Percentiles rank a stretch among this genome's conserved stretches.
phyloP scores from a whole-genome alignment of 164 flowering plant genomes.

The Euptelea pleiosperma region DNA sequence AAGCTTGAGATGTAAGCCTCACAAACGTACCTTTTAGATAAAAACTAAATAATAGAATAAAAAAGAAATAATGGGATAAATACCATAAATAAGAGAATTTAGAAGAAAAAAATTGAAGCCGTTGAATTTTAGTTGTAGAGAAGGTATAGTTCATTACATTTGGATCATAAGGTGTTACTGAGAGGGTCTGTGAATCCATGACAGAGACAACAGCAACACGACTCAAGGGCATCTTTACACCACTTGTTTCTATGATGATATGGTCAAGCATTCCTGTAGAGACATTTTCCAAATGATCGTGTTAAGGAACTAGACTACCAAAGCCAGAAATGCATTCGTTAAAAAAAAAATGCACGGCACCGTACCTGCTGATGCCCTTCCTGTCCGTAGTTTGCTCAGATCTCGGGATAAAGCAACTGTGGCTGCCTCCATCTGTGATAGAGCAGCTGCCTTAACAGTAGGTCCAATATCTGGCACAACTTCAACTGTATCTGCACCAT shows the following conservation, averaged over 20 bases:
- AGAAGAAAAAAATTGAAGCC: no score
- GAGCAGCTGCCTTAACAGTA: slow-evolving; percentile 51
- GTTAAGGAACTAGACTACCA: background rate
- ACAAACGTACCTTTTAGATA: no score
- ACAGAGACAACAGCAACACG: slow-evolving; percentile 80
- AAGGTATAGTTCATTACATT: slow-evolving; percentile 41
- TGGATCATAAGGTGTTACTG: slow-evolving; percentile 87
- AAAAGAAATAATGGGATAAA: no score
- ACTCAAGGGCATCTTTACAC: slow-evolving; percentile 63
- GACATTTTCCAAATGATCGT: slow-evolving; percentile 6
- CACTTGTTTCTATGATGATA: slow-evolving; percentile 71
- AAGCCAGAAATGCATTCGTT: background rate
- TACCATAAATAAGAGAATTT: no score
- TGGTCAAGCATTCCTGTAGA: slow-evolving; percentile 96
- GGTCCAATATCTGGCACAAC: slow-evolving; percentile 56
- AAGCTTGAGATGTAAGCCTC: no score
- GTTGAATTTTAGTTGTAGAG: slow-evolving; percentile 5
- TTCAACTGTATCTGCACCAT: slow-evolving; percentile 34
- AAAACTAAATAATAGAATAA: no score
- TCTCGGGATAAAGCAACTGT: slow-evolving; percentile 75
- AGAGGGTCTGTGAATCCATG: slow-evolving; percentile 73
- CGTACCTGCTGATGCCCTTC: slow-evolving; percentile 85
- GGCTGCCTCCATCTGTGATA: slow-evolving; percentile 85
- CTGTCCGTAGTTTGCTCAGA: slow-evolving; percentile 69
- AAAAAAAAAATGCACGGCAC: background rate